Evolutionary conservation across 2,329 filamentous ascomycete genomes (phyloP).

Genomic region (Exophiala sideris): DNA sequence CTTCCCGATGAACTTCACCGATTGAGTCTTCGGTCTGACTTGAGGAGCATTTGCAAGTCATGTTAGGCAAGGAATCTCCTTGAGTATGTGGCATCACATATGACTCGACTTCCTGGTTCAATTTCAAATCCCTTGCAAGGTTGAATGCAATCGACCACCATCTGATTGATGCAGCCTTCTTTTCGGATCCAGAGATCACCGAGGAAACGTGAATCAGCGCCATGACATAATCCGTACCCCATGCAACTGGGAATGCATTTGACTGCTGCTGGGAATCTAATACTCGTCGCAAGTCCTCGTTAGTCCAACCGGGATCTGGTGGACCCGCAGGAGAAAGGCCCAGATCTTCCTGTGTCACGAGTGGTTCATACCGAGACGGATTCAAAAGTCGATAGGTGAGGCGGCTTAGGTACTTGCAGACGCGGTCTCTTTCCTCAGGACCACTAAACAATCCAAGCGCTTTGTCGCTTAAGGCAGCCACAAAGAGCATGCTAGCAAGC

Average conservation of each 20-base stretch:
- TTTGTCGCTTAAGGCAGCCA: constrained; percentile 48
- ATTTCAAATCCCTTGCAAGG: constrained; percentile 23
- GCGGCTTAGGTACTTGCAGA: constrained; percentile 31
- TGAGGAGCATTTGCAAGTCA: constrained; percentile 45
- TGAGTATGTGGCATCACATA: constrained; percentile 8
- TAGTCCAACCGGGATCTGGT: constrained; percentile 17
- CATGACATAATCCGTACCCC: constrained; percentile 26
- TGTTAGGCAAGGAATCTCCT: constrained; percentile 29
- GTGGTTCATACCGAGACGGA: constrained; percentile 19
- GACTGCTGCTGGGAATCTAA: constrained; percentile 14
- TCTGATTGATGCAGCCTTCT: constrained; percentile 26
- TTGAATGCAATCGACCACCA: constrained; percentile 20
- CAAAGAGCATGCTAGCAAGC: constrained; percentile 49
- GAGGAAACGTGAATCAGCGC: constrained; percentile 25
- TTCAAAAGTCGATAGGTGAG: constrained; percentile 35
- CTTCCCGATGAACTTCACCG: constrained; percentile 46
- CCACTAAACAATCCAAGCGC: constrained; percentile 42
- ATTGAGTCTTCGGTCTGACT: constrained; percentile 39
- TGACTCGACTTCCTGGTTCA: constrained; percentile 23
- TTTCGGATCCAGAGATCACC: constrained; percentile 24
- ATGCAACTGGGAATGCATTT: constrained; percentile 16
- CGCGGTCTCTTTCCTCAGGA: constrained; percentile 38
- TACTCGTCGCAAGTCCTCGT: constrained; percentile 19
- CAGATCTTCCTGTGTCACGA: constrained; percentile 30
- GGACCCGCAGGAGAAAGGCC: constrained; percentile 20